Base-by-base conservation (phyloP, 768 basidiomycete species). In the Hydnomerulius pinastri region DNA sequence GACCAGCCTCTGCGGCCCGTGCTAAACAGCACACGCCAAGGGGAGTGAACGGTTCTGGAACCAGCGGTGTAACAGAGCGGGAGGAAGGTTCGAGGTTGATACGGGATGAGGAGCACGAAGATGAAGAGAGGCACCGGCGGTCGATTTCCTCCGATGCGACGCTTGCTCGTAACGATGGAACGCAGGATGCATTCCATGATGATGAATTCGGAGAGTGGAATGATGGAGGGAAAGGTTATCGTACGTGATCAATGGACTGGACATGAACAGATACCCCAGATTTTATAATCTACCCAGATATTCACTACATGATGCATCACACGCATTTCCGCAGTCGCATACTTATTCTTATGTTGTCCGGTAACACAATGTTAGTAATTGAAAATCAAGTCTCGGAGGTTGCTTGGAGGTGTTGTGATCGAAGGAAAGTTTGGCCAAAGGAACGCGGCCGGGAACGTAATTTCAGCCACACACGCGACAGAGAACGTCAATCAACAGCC, bases 1-100 rank as follows among this genome's bases (percentile, higher is more conserved):
- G 71, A 29, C 73, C 78, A 52, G 64, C 71, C 18, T 72, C 77
- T 42, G 75, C 76, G 43, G 68, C 75, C 51, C 73, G 67, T 12
- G 54, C 68, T 24, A 65, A 56, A 46, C 67, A 65, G 43, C 64
- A 60, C 51, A 38, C 21, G 7, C 48, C 37, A 36, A 56, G 47
- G 42, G 59, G 61, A 27, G 53, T 61, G 48, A 53, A 57, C 50
- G 51, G 51, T 36, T 28, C 40, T 20, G 46, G 32, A 27, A 51
- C 42, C 20, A 46, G 29, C 25, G 56, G 41, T 54, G 58, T 48
- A 17, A 67, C 56, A 15, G 72, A 69, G 29, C 28, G 24, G 2
- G 72, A 74, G 39, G 81, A 83, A 57, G 74, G 71, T 8, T 64
- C 65, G 5, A 70, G 70, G 15, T 52, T 84, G 50, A 77, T 84